Conservation (phyloP, 2,329 filamentous ascomycete species). For the Cladosporium oxysporum region DNA sequence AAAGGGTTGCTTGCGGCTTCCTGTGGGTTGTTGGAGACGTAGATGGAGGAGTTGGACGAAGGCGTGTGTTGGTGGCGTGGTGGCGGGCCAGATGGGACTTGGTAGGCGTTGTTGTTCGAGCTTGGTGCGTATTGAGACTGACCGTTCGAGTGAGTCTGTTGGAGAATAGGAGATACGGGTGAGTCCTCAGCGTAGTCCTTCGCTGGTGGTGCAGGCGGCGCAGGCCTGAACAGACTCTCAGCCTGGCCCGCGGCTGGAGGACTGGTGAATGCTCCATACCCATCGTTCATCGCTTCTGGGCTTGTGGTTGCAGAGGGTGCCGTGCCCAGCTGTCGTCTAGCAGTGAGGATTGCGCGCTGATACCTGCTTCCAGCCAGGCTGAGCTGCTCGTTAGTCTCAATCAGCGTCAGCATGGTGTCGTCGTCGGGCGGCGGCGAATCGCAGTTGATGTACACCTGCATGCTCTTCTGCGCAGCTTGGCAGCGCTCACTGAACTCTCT, state of each 20-base stretch:
- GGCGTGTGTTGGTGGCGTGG: constrained; percentile 20
- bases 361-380: constrained; percentile 80
- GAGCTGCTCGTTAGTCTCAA: constrained; percentile 92
- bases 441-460: constrained; percentile 82
- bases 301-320: constrained; percentile 17
- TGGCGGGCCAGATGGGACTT: constrained; percentile 30
- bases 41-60: constrained; percentile 20
- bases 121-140: not conserved
- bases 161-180: constrained; percentile 8
- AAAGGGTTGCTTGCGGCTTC: constrained; percentile 42
- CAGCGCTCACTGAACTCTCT: constrained; percentile 90
- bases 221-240: constrained; percentile 13
- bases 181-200: constrained; percentile 10
- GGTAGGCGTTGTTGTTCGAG: constrained; percentile 21
- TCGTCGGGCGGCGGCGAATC: constrained; percentile 83
- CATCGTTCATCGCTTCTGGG: constrained; percentile 18
- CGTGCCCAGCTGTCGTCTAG: constrained; percentile 48
- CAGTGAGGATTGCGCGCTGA: constrained; percentile 71
- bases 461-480: constrained; percentile 73
- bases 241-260: constrained; percentile 12
- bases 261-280: constrained; percentile 8
- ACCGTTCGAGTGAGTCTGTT: constrained; percentile 6
- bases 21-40: constrained; percentile 14
- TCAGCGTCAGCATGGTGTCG: constrained; percentile 87
- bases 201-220: constrained; percentile 6